phyloP scores from a whole-genome alignment of 495 filamentous ascomycete genomes.

The Xylaria cubensis region DNA sequence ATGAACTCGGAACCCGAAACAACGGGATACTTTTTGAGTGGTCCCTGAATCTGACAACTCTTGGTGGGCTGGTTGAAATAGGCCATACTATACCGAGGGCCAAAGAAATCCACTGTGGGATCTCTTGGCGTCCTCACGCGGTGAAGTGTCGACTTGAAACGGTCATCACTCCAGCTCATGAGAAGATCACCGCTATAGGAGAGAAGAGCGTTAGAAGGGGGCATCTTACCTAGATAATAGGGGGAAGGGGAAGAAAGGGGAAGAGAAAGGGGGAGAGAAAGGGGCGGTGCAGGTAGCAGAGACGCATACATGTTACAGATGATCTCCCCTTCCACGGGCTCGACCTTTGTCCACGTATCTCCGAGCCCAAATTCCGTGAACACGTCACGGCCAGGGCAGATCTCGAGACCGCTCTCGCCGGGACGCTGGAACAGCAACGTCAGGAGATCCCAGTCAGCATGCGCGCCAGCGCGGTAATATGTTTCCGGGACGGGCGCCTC shows the following conservation, averaged over 20 bases:
- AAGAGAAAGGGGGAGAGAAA: not conserved
- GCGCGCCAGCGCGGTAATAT: conserved; percentile 69
- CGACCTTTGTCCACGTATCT: conserved; percentile 68
- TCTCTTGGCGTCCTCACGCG: conserved; percentile 65
- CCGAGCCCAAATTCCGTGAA: conserved; percentile 65
- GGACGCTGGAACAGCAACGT: conserved; percentile 71
- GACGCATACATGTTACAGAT: conserved; percentile 65
- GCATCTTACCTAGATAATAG: not conserved
- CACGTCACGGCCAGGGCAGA: conserved; percentile 69
- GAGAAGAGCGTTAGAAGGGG: not conserved
- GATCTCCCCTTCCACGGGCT: conserved; percentile 62
- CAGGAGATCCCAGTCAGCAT: conserved; percentile 69
- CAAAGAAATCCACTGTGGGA: conserved; percentile 58
- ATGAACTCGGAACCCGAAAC: conserved; percentile 66
- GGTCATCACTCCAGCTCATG: conserved; percentile 73
- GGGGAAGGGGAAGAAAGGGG: too few species aligned
- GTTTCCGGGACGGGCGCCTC: conserved; percentile 45
- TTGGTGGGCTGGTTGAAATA: conserved; percentile 71
- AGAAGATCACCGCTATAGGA: conserved; percentile 61
- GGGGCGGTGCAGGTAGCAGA: not conserved
- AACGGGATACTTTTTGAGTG: conserved; percentile 64
- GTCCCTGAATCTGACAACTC: conserved; percentile 66
- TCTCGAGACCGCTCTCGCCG: conserved; percentile 68
- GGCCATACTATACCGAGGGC: conserved; percentile 67
- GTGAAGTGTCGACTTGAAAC: conserved; percentile 71